phyloP scores from a whole-genome alignment of 352 stramenopile species.

The Phytopythium litorale region DNA sequence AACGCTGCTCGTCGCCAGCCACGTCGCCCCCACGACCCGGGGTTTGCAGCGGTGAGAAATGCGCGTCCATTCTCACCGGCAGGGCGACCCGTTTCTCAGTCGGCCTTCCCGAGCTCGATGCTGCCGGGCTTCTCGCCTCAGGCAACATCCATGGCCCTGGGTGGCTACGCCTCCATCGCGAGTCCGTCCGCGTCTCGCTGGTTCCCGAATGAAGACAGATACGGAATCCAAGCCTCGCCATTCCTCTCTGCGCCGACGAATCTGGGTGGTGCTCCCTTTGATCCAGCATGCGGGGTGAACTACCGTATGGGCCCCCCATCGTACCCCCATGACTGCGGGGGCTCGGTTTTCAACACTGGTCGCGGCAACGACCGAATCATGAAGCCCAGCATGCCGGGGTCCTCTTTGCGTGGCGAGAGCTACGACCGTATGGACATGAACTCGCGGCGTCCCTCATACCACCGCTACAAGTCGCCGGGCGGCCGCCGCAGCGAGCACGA shows the following conservation, averaged over 20 bases:
- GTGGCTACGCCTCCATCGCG: not conserved
- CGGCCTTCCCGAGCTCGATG: not conserved
- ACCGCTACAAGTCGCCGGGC: constrained; percentile 26
- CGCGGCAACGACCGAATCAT: constrained; percentile 4
- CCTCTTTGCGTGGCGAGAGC: not conserved
- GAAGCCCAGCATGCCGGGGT: not conserved
- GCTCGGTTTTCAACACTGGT: not conserved
- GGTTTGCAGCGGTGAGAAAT: not conserved
- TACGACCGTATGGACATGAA: constrained; percentile 6
- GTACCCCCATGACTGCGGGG: not conserved
- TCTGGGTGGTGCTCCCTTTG: not conserved
- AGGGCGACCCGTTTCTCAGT: not conserved
- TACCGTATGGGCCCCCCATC: not conserved
- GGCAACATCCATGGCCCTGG: not conserved
- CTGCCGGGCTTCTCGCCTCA: constrained; percentile 1
- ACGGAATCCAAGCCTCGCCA: not conserved
- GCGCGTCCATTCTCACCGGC: not conserved
- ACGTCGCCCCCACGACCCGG: not conserved
- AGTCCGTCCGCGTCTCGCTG: constrained; percentile 1
- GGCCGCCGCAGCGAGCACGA: constrained; percentile 26
- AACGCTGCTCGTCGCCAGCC: not conserved
- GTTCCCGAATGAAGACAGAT: constrained; percentile 2
- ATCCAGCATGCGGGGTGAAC: not conserved
- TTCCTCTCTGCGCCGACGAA: not conserved
- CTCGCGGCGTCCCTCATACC: constrained; percentile 4